Conservation (phyloP, 805 yeast genomes). For the Ogataea parapolymorpha region DNA sequence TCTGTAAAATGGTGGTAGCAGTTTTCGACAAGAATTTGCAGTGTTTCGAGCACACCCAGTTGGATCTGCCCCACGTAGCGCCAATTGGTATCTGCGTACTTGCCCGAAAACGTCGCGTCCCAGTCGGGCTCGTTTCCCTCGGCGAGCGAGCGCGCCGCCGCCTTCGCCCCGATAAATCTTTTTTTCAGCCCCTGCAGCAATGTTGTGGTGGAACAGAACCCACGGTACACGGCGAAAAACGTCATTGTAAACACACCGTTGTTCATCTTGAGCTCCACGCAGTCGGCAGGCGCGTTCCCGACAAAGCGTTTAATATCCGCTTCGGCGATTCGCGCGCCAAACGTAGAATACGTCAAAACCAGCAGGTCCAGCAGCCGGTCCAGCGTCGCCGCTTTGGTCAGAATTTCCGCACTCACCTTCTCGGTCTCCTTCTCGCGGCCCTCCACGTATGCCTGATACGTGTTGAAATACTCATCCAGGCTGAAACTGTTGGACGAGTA, state of each 20-base stretch:
- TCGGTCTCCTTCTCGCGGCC: slow-evolving; percentile 15
- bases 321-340: slow-evolving; percentile 40
- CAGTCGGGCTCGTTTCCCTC: slow-evolving; percentile 47
- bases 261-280: slow-evolving; percentile 50
- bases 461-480: slow-evolving; percentile 29
- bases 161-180: slow-evolving; percentile 59
- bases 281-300: slow-evolving; percentile 21
- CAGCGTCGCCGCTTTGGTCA: slow-evolving; percentile 60
- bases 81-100: slow-evolving; percentile 50
- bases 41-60: slow-evolving; percentile 74
- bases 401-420: slow-evolving; percentile 23
- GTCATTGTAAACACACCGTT: slow-evolving; percentile 62
- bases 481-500: slow-evolving; percentile 34
- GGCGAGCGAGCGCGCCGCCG: slow-evolving; percentile 49
- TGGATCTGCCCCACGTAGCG: slow-evolving; percentile 72
- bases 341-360: slow-evolving; percentile 66
- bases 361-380: slow-evolving; percentile 77
- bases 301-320: slow-evolving; percentile 39
- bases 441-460: slow-evolving; percentile 24
- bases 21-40: slow-evolving; percentile 64
- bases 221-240: slow-evolving; percentile 65
- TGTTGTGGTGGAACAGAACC: slow-evolving; percentile 56
- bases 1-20: slow-evolving; percentile 75
- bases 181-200: slow-evolving; percentile 50
- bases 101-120: slow-evolving; percentile 41